Percentiles rank a stretch among this genome's conserved stretches.
Evolutionary conservation across 345 rosid species (phyloP).

Genomic region (Salix suchowensis): DNA sequence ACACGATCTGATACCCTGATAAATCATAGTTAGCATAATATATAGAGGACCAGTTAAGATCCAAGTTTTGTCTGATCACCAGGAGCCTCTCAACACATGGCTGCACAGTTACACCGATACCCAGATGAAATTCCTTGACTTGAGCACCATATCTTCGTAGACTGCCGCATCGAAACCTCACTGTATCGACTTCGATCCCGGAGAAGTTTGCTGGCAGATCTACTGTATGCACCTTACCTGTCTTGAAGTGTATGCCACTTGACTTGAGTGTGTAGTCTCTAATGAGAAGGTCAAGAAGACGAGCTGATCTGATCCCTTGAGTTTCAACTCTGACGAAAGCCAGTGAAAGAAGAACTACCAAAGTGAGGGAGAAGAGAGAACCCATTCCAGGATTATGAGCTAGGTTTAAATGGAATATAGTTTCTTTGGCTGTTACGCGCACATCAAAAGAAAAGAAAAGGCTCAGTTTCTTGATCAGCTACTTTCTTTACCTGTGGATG

Average conservation of each 20-base stretch:
- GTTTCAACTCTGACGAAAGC: constrained; percentile 23
- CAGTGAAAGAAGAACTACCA: constrained; percentile 22
- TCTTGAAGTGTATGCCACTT: constrained; percentile 41
- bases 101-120: constrained; percentile 51
- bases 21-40: constrained; percentile 66
- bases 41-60: constrained; percentile 63
- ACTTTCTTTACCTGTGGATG: constrained; percentile 5
- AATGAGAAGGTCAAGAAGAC: constrained; percentile 63
- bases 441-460: not conserved
- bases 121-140: constrained; percentile 63
- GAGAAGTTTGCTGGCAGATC: constrained; percentile 70
- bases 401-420: not conserved
- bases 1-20: constrained; percentile 69
- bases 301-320: constrained; percentile 51
- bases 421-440: not conserved
- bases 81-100: constrained; percentile 84
- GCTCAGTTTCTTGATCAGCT: constrained; percentile 11
- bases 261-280: constrained; percentile 68
- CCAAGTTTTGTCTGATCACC: constrained; percentile 68
- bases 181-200: constrained; percentile 56
- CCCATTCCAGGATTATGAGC: constrained; percentile 32
- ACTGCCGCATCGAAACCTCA: constrained; percentile 83
- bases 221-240: constrained; percentile 53
- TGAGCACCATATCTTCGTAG: constrained; percentile 77
- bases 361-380: constrained; percentile 21